phyloP scores from a whole-genome alignment of 2,329 filamentous ascomycete species.

The Colletotrichum scovillei region DNA sequence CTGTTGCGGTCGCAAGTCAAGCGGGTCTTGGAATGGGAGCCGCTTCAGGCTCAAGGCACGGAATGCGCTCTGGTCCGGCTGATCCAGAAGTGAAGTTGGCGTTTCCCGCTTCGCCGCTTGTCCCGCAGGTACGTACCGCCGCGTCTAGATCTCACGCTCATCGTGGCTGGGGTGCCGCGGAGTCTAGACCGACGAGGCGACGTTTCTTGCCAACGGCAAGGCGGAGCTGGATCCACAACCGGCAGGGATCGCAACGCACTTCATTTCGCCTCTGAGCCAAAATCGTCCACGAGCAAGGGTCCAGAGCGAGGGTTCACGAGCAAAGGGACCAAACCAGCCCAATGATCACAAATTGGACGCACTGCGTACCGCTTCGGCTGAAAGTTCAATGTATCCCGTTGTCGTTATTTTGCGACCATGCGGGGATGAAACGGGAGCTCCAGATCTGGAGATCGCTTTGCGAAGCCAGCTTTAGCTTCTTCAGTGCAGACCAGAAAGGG shows the following conservation, averaged over 20 bases:
- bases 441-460: neutral
- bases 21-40: neutral
- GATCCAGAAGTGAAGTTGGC: neutral
- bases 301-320: too few species aligned
- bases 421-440: neutral
- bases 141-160: neutral
- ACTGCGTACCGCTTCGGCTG: too few species aligned
- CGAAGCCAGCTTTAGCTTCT: neutral
- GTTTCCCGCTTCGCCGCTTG: neutral
- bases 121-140: neutral
- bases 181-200: neutral
- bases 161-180: neutral
- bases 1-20: neutral
- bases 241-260: neutral
- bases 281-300: neutral
- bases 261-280: neutral
- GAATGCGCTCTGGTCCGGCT: too few species aligned
- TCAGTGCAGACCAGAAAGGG: neutral
- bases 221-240: neutral
- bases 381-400: neutral
- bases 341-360: too few species aligned
- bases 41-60: too few species aligned
- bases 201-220: neutral
- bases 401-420: neutral
- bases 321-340: too few species aligned